Percentiles rank a stretch among this genome's conserved stretches.
phyloP scores from a whole-genome alignment of 495 filamentous ascomycete genomes.

The Aspergillus taichungensis region DNA sequence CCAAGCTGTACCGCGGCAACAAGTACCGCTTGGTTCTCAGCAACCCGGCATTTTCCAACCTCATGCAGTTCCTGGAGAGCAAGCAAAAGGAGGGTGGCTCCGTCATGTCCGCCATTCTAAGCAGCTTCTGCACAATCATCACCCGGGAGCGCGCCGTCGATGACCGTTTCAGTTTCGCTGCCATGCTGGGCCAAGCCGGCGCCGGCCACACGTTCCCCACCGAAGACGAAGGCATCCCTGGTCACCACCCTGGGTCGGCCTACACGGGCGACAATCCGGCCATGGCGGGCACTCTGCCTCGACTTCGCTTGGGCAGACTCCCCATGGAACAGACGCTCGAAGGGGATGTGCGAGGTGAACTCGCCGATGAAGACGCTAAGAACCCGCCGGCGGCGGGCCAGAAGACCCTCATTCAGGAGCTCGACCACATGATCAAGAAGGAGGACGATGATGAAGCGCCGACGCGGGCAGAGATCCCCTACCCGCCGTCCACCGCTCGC shows the following conservation, averaged over 20 bases:
- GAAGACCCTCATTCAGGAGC: slow-evolving; percentile 62
- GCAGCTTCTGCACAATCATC: slow-evolving; percentile 62
- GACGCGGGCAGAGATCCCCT: slow-evolving; percentile 64
- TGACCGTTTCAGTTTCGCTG: slow-evolving; percentile 71
- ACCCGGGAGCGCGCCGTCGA: slow-evolving; percentile 67
- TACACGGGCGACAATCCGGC: slow-evolving; percentile 60
- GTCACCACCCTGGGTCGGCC: slow-evolving; percentile 76
- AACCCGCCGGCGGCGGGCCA: slow-evolving; percentile 59
- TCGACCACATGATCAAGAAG: slow-evolving; percentile 79
- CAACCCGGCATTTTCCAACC: slow-evolving; percentile 62
- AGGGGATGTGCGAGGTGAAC: slow-evolving; percentile 71
- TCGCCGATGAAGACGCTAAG: slow-evolving; percentile 68
- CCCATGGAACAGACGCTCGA: slow-evolving; percentile 71
- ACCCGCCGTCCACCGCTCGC: slow-evolving; percentile 74
- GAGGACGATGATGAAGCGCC: slow-evolving; percentile 83
- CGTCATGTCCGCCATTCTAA: slow-evolving; percentile 65
- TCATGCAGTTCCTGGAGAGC: slow-evolving; percentile 81
- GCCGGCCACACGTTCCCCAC: slow-evolving; percentile 60
- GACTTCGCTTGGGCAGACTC: slow-evolving; percentile 67
- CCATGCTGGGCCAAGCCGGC: slow-evolving; percentile 56
- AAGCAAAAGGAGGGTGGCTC: slow-evolving; percentile 71
- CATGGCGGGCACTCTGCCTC: slow-evolving; percentile 41
- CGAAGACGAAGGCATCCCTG: slow-evolving; percentile 89
- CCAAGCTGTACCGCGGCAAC: slow-evolving; percentile 69
- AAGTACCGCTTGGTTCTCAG: slow-evolving; percentile 85